These are phyloP conservation scores for Cyberlindnera saturnus DNA, from an alignment of 805 yeast genomes.

Conservation along the genomic window DNA sequence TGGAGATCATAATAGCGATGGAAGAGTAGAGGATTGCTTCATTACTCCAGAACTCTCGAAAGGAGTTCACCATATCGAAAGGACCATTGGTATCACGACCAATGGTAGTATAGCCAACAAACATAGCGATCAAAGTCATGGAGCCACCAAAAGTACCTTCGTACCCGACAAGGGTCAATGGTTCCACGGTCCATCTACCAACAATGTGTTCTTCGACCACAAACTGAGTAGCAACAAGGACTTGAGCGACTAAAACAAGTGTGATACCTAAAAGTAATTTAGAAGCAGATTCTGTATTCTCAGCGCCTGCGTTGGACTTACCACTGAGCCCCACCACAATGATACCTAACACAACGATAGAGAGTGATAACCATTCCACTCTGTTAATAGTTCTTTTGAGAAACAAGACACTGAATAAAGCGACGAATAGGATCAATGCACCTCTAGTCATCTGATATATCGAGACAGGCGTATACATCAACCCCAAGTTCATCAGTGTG, in stretches of 20 bases:
- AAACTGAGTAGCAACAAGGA: constrained; percentile 71
- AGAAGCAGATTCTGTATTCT: constrained; percentile 4
- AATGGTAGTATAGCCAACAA: constrained; percentile 34
- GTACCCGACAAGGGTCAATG: constrained; percentile 61
- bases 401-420: constrained; percentile 59
- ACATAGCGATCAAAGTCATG: constrained; percentile 39
- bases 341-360: constrained; percentile 64
- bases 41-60: constrained; percentile 41
- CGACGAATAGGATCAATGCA: constrained; percentile 69
- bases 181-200: constrained; percentile 44
- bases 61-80: constrained; percentile 49
- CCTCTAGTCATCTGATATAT: constrained; percentile 86
- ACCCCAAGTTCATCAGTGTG: constrained; percentile 70
- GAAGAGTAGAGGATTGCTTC: constrained; percentile 45
- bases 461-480: constrained; percentile 69
- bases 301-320: constrained; percentile 24
- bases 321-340: constrained; percentile 72
- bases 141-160: constrained; percentile 66
- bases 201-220: constrained; percentile 72
- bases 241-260: constrained; percentile 53
- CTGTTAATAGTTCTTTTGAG: constrained; percentile 48
- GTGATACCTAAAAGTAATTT: constrained; percentile 49
- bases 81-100: constrained; percentile 35
- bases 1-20: constrained; percentile 61
- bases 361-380: constrained; percentile 62